Conservation (phyloP, 139 green algal species). For the Pleodorina starrii region DNA sequence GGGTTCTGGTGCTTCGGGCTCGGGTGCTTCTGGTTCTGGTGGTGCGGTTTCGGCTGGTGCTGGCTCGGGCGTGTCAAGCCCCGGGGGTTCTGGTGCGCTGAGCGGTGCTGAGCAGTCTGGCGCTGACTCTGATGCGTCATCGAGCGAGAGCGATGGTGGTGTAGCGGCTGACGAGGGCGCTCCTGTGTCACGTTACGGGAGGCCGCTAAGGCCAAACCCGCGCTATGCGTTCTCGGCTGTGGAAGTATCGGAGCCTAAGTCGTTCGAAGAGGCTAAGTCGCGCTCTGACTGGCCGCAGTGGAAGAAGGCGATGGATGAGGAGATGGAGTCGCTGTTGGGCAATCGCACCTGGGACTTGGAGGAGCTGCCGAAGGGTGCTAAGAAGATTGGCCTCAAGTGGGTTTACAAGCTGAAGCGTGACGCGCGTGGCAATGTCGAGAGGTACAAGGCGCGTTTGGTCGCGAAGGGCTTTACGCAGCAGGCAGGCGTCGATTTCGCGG, state of each 20-base stretch:
- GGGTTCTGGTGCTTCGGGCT: neutral
- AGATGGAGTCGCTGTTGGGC: slow-evolving; percentile 3
- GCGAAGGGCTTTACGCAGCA: slow-evolving; percentile 68
- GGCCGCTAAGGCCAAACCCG: neutral
- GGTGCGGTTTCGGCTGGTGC: neutral
- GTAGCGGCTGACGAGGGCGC: too few relatives aligned
- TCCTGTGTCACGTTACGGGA: neutral
- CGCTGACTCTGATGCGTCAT: neutral
- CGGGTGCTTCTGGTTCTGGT: neutral
- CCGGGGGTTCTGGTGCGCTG: neutral
- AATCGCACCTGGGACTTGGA: slow-evolving; percentile 38
- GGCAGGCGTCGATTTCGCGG: slow-evolving; percentile 56
- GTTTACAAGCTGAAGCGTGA: slow-evolving; percentile 64
- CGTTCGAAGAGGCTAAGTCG: neutral
- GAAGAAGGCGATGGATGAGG: slow-evolving; percentile 30
- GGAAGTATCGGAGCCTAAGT: neutral
- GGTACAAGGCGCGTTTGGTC: slow-evolving; percentile 72
- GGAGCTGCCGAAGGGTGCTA: neutral
- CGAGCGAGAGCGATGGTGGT: too few relatives aligned
- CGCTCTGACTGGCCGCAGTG: neutral
- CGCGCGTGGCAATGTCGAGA: slow-evolving; percentile 57
- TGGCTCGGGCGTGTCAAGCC: neutral
- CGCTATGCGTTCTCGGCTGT: neutral
- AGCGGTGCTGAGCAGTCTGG: neutral
- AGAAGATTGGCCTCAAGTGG: slow-evolving; percentile 59